These are phyloP conservation scores for Paramecium bursaria DNA, from an alignment of 73 alveolate genomes.

Conservation along the genomic window DNA sequence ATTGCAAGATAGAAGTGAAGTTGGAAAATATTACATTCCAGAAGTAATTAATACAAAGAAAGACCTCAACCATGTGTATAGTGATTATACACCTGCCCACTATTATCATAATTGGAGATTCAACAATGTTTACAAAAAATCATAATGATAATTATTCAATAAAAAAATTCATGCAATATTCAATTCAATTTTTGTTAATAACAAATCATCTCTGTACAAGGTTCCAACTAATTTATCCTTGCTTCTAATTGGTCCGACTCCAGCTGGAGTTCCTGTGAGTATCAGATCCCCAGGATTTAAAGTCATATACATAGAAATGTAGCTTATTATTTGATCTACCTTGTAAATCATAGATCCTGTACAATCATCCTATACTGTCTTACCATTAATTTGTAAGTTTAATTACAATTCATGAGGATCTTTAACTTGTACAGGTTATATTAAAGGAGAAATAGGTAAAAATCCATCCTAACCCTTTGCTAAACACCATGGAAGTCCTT, in stretches of 20 bases:
- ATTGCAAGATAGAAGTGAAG: conserved; percentile 82
- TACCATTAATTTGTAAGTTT: conserved; percentile 69
- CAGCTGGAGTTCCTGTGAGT: conserved; percentile 89
- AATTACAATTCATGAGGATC: conserved; percentile 80
- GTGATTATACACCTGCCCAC: conserved; percentile 71
- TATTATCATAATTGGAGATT: conserved; percentile 71
- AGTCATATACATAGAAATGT: conserved; percentile 73
- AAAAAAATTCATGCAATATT: conserved; percentile 20
- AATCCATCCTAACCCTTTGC: conserved; percentile 83
- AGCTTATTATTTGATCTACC: conserved; percentile 71
- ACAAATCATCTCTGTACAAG: background rate
- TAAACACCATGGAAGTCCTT: conserved; percentile 85
- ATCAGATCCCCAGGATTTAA: conserved; percentile 86
- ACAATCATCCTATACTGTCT: conserved; percentile 64
- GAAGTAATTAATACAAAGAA: conserved; percentile 55
- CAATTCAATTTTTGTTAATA: background rate
- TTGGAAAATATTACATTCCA: conserved; percentile 73
- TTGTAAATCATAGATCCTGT: conserved; percentile 80
- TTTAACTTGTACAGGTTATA: conserved; percentile 63
- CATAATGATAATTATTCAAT: background rate
- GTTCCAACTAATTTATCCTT: conserved; percentile 73
- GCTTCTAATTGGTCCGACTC: conserved; percentile 82
- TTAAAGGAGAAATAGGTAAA: conserved; percentile 76
- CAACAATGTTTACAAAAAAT: conserved; percentile 52
- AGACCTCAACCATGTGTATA: conserved; percentile 65